These are phyloP conservation scores for Darksidea phi DNA, from an alignment of 495 filamentous ascomycete species.

Conservation along the genomic window DNA sequence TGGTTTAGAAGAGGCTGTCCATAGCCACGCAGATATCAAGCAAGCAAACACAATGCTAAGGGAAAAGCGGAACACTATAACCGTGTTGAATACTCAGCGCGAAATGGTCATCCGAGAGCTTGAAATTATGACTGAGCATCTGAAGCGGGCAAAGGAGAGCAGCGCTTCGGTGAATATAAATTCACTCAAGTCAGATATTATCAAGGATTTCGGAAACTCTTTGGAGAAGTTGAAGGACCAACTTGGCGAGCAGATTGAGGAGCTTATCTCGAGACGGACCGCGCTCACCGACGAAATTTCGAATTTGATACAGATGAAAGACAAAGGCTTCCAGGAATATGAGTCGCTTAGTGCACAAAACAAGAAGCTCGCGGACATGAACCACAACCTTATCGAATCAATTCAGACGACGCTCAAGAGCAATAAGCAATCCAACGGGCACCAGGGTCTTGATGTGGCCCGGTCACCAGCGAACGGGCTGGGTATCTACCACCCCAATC, in stretches of 20 bases:
- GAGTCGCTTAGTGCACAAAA: constrained; percentile 93
- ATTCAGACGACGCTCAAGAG: constrained; percentile 91
- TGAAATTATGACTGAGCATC: constrained; percentile 77
- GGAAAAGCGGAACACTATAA: constrained; percentile 94
- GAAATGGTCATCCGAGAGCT: constrained; percentile 94
- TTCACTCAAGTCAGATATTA: constrained; percentile 71
- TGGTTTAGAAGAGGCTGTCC: constrained; percentile 50
- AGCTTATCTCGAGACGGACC: constrained; percentile 77
- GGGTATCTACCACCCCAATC: constrained; percentile 74
- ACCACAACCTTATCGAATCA: constrained; percentile 89
- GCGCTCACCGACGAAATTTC: constrained; percentile 78
- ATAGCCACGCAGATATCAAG: constrained; percentile 74
- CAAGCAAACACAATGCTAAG: constrained; percentile 80
- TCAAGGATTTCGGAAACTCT: constrained; percentile 84
- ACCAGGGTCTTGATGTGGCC: constrained; percentile 50
- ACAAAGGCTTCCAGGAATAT: constrained; percentile 90
- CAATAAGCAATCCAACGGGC: constrained; percentile 54
- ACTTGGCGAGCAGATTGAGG: constrained; percentile 74
- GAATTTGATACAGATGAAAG: constrained; percentile 74
- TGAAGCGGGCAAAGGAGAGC: constrained; percentile 65
- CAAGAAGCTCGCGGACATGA: constrained; percentile 85
- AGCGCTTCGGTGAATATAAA: constrained; percentile 45
- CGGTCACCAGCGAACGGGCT: constrained; percentile 66
- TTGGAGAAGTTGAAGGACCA: constrained; percentile 81
- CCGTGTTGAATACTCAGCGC: constrained; percentile 89